These are phyloP conservation scores for Hyphodiscus hymeniophilus DNA, from an alignment of 495 filamentous ascomycete genomes.

Conservation along the genomic window DNA sequence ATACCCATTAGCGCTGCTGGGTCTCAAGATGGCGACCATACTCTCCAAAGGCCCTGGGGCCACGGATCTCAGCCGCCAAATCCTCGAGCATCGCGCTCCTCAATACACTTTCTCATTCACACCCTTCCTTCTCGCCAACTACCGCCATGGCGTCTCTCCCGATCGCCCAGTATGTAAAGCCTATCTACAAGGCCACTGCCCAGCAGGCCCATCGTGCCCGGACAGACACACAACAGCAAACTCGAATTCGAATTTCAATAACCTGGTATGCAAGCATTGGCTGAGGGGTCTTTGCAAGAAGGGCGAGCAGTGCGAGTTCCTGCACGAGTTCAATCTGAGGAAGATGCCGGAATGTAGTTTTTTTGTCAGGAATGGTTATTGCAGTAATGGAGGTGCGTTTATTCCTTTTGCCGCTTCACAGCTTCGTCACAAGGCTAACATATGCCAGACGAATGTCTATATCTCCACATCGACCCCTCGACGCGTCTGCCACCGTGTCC, in stretches of 20 bases:
- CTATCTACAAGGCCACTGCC: slow-evolving; percentile 71
- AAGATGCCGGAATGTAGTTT: slow-evolving; percentile 97
- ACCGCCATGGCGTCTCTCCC: slow-evolving; percentile 68
- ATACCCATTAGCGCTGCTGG: background rate
- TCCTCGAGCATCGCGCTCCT: slow-evolving; percentile 45
- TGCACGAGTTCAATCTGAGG: slow-evolving; percentile 96
- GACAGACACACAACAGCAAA: slow-evolving; percentile 49
- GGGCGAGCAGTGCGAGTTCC: slow-evolving; percentile 87
- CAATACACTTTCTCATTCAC: slow-evolving; percentile 64
- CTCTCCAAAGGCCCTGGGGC: slow-evolving; percentile 24
- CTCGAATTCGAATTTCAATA: slow-evolving; percentile 53
- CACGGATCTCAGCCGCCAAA: slow-evolving; percentile 31
- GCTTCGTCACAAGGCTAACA: background rate
- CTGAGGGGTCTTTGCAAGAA: slow-evolving; percentile 96
- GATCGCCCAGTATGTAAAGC: slow-evolving; percentile 76
- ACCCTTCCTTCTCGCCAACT: slow-evolving; percentile 63
- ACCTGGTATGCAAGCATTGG: slow-evolving; percentile 97
- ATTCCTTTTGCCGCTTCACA: background rate
- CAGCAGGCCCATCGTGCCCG: slow-evolving; percentile 64
- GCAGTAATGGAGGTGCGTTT: slow-evolving; percentile 60
- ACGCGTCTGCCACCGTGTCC: slow-evolving; percentile 77
- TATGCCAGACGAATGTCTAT: slow-evolving; percentile 74
- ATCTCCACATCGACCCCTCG: slow-evolving; percentile 85
- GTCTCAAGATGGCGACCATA: slow-evolving; percentile 5
- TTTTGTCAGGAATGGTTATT: slow-evolving; percentile 82